phyloP scores from a whole-genome alignment of 129 eudicot genomes.

The Chrysanthemum seticuspe region DNA sequence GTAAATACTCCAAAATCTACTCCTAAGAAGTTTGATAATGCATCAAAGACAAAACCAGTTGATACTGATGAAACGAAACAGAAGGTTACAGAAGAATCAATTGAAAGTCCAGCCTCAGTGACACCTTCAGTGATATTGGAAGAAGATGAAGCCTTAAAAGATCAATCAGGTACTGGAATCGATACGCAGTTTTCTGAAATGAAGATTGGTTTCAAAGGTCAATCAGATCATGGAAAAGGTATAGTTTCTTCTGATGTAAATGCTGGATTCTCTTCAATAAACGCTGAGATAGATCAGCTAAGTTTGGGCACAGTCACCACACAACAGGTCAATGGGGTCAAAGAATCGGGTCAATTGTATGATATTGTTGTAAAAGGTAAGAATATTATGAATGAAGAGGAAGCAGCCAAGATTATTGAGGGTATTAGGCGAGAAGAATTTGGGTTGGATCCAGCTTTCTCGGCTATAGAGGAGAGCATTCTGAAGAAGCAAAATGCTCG shows the following conservation, averaged over 20 bases:
- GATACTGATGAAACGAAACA: too few species aligned
- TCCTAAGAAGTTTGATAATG: slow-evolving; percentile 22
- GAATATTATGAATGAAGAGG: slow-evolving; percentile 28
- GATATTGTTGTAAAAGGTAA: slow-evolving; percentile 48
- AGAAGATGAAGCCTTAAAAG: background rate
- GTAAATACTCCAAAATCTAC: slow-evolving; percentile 55
- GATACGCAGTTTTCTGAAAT: background rate
- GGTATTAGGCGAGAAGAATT: slow-evolving; percentile 88
- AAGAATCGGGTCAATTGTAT: slow-evolving; percentile 64
- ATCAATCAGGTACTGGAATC: background rate
- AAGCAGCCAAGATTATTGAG: slow-evolving; percentile 58
- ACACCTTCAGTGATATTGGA: background rate
- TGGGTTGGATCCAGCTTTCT: slow-evolving; percentile 68
- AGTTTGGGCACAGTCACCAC: slow-evolving; percentile 23
- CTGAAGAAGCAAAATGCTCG: slow-evolving; percentile 94
- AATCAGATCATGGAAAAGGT: slow-evolving; percentile 21
- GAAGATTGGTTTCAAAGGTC: slow-evolving; percentile 12
- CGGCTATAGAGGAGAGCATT: slow-evolving; percentile 52
- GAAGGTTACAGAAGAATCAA: slow-evolving; percentile 8
- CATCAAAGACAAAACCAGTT: too few species aligned
- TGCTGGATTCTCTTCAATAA: background rate
- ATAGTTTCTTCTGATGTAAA: slow-evolving; percentile 11
- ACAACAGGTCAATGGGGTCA: slow-evolving; percentile 56
- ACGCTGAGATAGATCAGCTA: slow-evolving; percentile 29
- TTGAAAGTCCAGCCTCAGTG: background rate